Evolutionary conservation across 208 protist species (phyloP).

Genomic region (Trichomonas gallinae): DNA sequence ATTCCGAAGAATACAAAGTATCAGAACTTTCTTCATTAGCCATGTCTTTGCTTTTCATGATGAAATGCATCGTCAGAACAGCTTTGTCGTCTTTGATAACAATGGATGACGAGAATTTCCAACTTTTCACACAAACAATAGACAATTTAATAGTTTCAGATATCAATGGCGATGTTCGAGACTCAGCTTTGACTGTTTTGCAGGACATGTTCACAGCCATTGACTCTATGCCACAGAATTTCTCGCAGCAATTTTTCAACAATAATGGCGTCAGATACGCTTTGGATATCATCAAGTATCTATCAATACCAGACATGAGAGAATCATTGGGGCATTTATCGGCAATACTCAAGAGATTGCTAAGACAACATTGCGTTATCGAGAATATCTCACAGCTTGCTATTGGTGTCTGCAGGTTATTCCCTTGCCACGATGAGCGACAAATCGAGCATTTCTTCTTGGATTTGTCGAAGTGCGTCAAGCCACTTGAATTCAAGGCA

Average conservation of each 20-base stretch:
- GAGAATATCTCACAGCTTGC: neutral
- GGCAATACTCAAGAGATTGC: neutral
- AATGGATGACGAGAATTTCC: neutral
- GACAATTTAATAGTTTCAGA: neutral
- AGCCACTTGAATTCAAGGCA: neutral
- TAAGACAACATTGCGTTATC: neutral
- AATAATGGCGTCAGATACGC: neutral
- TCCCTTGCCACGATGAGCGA: neutral
- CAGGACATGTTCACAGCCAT: neutral
- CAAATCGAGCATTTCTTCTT: neutral
- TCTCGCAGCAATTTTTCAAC: neutral
- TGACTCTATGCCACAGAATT: neutral
- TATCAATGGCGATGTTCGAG: neutral
- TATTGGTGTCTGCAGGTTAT: neutral
- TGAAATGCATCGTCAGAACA: neutral
- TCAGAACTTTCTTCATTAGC: neutral
- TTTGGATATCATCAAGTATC: neutral
- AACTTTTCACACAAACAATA: neutral
- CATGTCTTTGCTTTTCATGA: neutral
- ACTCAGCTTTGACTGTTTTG: neutral
- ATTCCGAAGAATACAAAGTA: neutral
- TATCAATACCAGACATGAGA: neutral
- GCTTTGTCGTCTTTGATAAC: neutral
- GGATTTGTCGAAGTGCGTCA: neutral
- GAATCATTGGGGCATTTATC: neutral